Evolutionary conservation across 2,329 filamentous ascomycete species (phyloP).

Genomic region (Ustulina deusta): DNA sequence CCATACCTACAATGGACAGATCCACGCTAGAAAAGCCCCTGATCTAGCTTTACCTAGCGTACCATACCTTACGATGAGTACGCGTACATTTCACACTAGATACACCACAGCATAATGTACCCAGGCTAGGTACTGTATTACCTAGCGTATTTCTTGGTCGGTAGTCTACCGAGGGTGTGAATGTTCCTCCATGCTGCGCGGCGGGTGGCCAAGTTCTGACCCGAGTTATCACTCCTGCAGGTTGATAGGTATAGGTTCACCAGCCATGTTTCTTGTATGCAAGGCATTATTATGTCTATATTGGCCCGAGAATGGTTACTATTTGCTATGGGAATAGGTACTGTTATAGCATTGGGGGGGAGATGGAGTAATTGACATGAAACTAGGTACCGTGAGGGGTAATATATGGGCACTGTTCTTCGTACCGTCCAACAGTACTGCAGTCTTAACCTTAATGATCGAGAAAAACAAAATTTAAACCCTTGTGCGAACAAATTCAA

Average conservation of each 20-base stretch:
- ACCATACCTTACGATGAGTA: background rate
- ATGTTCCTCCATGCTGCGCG: too few relatives aligned
- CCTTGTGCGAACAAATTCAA: background rate
- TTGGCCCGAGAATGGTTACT: background rate
- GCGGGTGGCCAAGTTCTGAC: background rate
- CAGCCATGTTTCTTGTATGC: background rate
- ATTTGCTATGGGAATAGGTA: background rate
- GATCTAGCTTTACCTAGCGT: background rate
- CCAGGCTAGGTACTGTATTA: too few relatives aligned
- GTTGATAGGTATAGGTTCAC: background rate
- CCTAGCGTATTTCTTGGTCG: too few relatives aligned
- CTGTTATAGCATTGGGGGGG: too few relatives aligned
- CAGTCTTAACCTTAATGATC: background rate
- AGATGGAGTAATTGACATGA: too few relatives aligned
- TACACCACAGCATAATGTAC: too few relatives aligned
- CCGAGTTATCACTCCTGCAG: background rate
- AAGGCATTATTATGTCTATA: background rate
- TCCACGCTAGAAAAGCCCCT: slow-evolving; percentile 1
- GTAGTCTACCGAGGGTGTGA: too few relatives aligned
- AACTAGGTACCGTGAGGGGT: too few relatives aligned
- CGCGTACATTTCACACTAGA: background rate
- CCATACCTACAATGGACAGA: background rate
- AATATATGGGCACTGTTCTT: too few relatives aligned
- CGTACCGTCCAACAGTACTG: too few relatives aligned
- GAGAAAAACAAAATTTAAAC: background rate